phyloP scores from a whole-genome alignment of 2,329 filamentous ascomycete genomes.

The Sodiomyces alkalinus region DNA sequence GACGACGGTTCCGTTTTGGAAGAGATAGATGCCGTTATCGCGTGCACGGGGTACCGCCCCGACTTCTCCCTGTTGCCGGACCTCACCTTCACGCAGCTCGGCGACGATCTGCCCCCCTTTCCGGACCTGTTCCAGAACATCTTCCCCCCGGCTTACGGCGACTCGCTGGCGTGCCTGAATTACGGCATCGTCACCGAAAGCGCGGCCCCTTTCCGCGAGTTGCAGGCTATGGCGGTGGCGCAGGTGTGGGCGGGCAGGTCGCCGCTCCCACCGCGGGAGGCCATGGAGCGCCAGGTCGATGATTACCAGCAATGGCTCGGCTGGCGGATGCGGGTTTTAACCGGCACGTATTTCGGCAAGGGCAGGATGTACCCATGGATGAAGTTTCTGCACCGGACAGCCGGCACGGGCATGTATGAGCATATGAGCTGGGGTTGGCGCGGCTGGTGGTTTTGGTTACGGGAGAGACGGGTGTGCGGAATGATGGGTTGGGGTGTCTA shows the following conservation, averaged over 20 bases:
- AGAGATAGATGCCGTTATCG: constrained; percentile 16
- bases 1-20: constrained; percentile 13
- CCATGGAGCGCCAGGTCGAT: constrained; percentile 21
- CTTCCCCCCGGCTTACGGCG: constrained; percentile 25
- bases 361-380: constrained; percentile 20
- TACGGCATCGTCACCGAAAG: constrained; percentile 18
- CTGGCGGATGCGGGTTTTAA: constrained; percentile 12
- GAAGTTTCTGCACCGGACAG: constrained; percentile 23
- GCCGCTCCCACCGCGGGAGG: constrained; percentile 16
- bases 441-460: constrained; percentile 25
- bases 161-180: constrained; percentile 27
- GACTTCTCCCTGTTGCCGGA: constrained; percentile 15
- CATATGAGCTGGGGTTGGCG: constrained; percentile 23
- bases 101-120: constrained; percentile 12
- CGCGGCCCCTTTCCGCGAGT: constrained; percentile 22
- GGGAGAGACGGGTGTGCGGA: constrained; percentile 20
- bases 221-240: constrained; percentile 23
- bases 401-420: constrained; percentile 23
- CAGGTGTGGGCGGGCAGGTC: constrained; percentile 14
- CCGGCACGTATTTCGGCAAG: constrained; percentile 11
- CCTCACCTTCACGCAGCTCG: constrained; percentile 12
- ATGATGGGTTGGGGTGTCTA: constrained; percentile 22
- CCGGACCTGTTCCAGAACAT: constrained; percentile 26
- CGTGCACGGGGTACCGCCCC: constrained; percentile 18
- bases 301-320: constrained; percentile 18